Base-by-base conservation (phyloP, 306 rosid species). In the Carpinus viminea region DNA sequence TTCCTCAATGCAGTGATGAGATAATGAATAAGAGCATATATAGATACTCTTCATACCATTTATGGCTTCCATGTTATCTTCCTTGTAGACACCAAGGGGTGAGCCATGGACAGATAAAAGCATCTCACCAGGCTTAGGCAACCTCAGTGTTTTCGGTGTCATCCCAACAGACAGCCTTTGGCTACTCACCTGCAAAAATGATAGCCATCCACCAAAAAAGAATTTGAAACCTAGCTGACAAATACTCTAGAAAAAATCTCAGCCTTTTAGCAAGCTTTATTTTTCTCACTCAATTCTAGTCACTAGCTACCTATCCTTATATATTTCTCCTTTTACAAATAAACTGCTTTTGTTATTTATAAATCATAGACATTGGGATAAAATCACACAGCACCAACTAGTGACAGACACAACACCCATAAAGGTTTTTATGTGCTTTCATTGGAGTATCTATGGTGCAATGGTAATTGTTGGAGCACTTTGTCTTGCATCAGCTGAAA, bases 91-190 rank as follows among this genome's bases (percentile, higher is more conserved):
- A 50, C 98, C 97, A 62, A 91, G 93, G 52, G 96, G 99, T 46
- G 99, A 92, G 77, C 98, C 98, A 80, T 86, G 96, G 60, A 95
- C 92, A 54, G 97, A 95, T 73, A 95, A 85, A 81, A 95, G 96
- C 85, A 90, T 86, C 91, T 95, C 98, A 11, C 98, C 98, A 38
- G 88, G 92, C 83, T 91, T 92, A 46, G 98, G 98, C 45, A 82
- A 79, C 85, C 96, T 76, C n/a, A 81, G 82, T 18, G 93, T 90
- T 87, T 90, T 90, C 18, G 98, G 97, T 31, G 97, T 91, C 93
- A 92, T 89, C 78, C 97, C 97, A 84, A 92, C 70, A 61, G 98
- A 95, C 68, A 91, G 74, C 79, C 98, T 87, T 76, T 87, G 97
- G 87, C 88, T 85, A 83, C 60, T 85, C 68, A 80, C 93, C 98